Percentiles rank a stretch among this genome's conserved stretches.
These are phyloP conservation scores for Pyrenophora graminea DNA, from an alignment of 2,329 filamentous ascomycete genomes.

Conservation along the genomic window DNA sequence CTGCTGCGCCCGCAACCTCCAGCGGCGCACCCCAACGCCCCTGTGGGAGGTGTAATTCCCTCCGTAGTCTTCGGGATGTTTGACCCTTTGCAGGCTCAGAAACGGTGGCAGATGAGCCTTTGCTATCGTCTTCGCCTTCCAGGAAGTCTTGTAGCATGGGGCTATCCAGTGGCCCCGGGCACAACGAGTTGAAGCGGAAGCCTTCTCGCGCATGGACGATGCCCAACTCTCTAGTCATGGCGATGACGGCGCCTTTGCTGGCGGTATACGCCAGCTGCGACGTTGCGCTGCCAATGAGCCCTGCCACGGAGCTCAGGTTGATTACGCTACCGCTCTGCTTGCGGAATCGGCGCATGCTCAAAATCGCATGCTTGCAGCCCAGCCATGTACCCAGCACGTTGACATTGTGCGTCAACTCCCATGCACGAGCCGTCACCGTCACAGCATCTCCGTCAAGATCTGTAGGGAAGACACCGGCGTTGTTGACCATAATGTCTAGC, in stretches of 20 bases:
- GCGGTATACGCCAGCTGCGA: constrained; percentile 91
- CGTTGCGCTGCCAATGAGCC: constrained; percentile 81
- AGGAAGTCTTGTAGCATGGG: neutral
- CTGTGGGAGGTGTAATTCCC: too few species aligned
- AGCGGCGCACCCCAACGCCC: too few species aligned
- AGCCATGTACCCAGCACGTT: constrained; percentile 64
- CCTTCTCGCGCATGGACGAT: constrained; percentile 90
- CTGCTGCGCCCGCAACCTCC: too few species aligned
- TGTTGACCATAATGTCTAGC: constrained; percentile 81
- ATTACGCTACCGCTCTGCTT: constrained; percentile 82
- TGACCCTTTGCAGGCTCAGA: neutral
- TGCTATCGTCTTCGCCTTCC: neutral
- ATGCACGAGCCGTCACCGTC: constrained; percentile 81
- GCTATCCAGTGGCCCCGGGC: constrained; percentile 80
- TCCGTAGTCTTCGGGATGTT: too few species aligned
- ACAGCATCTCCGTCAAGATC: constrained; percentile 60
- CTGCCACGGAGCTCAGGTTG: constrained; percentile 88
- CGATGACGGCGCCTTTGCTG: constrained; percentile 88
- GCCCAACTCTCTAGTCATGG: constrained; percentile 84
- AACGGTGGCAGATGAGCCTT: neutral
- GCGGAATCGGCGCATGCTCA: neutral
- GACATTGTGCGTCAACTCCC: constrained; percentile 90
- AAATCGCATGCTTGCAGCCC: constrained; percentile 85
- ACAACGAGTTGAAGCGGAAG: constrained; percentile 68
- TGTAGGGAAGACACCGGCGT: constrained; percentile 94